Evolutionary conservation across 257 asterid species (phyloP).

Genomic region (Solanum verrucosum): DNA sequence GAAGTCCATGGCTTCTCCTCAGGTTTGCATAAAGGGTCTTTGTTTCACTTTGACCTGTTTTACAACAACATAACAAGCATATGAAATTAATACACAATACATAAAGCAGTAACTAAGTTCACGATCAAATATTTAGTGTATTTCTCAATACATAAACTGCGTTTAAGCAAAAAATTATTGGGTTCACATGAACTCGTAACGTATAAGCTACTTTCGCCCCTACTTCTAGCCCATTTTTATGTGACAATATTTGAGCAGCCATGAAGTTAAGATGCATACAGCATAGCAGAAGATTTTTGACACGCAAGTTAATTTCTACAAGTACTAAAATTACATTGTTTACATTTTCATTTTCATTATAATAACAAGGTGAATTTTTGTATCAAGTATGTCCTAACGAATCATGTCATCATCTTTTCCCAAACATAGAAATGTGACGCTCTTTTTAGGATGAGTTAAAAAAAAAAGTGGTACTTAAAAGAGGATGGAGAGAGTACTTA

Average conservation of each 20-base stretch:
- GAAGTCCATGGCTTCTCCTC: constrained; percentile 57
- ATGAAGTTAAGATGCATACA: background rate
- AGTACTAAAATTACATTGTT: background rate
- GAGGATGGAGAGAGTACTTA: background rate
- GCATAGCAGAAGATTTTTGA: background rate
- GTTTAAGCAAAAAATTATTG: background rate
- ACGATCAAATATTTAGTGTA: background rate
- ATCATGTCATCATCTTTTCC: background rate
- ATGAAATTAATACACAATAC: background rate
- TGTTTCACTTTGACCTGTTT: constrained; percentile 46
- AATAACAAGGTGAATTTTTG: background rate
- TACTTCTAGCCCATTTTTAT: background rate
- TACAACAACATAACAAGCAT: background rate
- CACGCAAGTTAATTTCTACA: too few relatives aligned
- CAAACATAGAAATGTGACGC: background rate
- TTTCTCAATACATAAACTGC: background rate
- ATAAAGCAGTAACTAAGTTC: background rate
- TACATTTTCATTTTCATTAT: background rate
- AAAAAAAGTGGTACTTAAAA: background rate
- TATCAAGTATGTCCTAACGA: background rate
- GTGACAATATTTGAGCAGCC: background rate
- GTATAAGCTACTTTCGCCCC: background rate
- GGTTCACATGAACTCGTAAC: background rate
- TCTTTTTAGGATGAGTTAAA: background rate
- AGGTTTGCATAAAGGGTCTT: constrained; percentile 27